Base-by-base conservation (phyloP, 129 eudicot genomes). In the Flaveria ramosissima region DNA sequence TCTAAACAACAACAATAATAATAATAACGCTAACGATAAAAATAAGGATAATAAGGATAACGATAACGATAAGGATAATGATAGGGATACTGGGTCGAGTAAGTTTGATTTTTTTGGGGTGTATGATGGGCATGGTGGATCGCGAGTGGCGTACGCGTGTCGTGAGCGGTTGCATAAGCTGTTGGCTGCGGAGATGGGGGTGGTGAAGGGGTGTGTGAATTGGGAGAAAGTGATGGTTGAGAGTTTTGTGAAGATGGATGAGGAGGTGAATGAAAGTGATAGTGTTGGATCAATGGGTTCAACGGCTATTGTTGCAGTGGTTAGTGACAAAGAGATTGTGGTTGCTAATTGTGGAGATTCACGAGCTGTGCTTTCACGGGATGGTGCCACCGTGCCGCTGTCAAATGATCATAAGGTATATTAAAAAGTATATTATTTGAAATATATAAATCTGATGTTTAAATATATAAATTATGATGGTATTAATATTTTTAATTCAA, bases 261-360 rank as follows among this genome's bases (percentile, higher is more conserved):
- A 84, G 11, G 89, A 85, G 15, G 81, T 91, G 36, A 79, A 47
- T 7, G 72, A 62, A 24, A 13, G 13, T 0, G 83, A 77, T 2
- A 17, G 53, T 9, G 32, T 53, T 15, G 75, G 69, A 1, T 63
- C 78, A 14, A 79, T 73, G 62, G 96, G 96, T 8, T 85, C 96
- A 4, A 89, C 96, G 11, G 97, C 97, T 24, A 79, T 84, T 74
- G 97, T 87, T 26, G 96, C 80, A 36, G 78, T 89, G 64, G 88
- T 89, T 4, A 86, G 89, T 3, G 78, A 73, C 13, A 70, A 87
- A 39, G 91, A 83, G 81, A 45, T 89, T 17, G 93, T 89, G 41
- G 93, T 92, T 41, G 97, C 96, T 0, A 92, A 89, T 43, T 89
- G 97, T 5, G 97, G 97, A 1, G 92, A 92, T 52, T 92, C 90